These are phyloP conservation scores for Geotrichum bryndzae DNA, from an alignment of 1,139 yeast genomes.

Conservation along the genomic window DNA sequence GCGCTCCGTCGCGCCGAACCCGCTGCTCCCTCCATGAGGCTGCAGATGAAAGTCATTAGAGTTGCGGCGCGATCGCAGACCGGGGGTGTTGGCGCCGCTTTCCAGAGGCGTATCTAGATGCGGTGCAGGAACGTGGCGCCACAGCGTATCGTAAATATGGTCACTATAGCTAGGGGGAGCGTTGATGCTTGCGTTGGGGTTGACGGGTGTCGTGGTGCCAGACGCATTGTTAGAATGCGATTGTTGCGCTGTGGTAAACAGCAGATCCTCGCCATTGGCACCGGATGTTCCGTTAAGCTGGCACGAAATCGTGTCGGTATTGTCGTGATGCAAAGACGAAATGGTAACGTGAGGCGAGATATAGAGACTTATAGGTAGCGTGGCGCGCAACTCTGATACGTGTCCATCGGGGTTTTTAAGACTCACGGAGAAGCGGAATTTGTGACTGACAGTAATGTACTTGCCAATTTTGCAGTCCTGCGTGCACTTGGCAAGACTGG, in stretches of 20 bases:
- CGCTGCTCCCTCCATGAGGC: not conserved
- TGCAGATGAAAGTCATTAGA: not conserved
- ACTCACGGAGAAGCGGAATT: conserved; percentile 58
- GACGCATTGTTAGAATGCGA: not conserved
- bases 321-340: conserved; percentile 36
- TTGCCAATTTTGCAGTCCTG: conserved; percentile 69
- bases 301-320: conserved; percentile 27
- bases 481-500: conserved; percentile 64
- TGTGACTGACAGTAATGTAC: conserved; percentile 63
- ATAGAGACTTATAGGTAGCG: conserved; percentile 60
- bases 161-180: conserved; percentile 90
- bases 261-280: conserved; percentile 2
- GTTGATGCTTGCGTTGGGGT: conserved; percentile 28
- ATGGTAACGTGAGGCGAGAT: conserved; percentile 78
- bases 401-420: conserved; percentile 70
- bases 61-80: not conserved
- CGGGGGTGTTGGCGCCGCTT: conserved; percentile 9
- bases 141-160: conserved; percentile 79
- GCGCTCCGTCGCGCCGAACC: conserved; percentile 3
- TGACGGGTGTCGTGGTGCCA: not conserved
- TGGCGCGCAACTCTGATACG: conserved; percentile 68
- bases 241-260: conserved; percentile 3
- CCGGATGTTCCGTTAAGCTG: conserved; percentile 3
- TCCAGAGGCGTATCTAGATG: conserved; percentile 49
- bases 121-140: conserved; percentile 58